These are phyloP conservation scores for Populus hybrid DNA, from an alignment of 441 rosid species.

Conservation along the genomic window DNA sequence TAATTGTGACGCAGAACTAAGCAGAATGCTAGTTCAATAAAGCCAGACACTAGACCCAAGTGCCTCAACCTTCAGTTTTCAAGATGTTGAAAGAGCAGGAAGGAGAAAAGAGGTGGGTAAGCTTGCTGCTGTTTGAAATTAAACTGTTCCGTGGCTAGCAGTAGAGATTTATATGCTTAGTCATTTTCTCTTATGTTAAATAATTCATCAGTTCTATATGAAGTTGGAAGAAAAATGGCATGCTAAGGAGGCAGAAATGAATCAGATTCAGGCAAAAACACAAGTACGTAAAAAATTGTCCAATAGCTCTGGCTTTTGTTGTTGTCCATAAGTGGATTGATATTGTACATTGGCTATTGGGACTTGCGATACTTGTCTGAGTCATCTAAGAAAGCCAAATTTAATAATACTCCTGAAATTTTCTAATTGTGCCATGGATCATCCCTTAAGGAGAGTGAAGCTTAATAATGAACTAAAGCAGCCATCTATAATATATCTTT, in stretches of 20 bases:
- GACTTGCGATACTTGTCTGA: no score
- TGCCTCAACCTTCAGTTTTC: conserved; percentile 47
- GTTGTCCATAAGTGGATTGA: no score
- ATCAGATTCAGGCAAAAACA: conserved; percentile 59
- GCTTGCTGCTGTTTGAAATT: conserved; percentile 14
- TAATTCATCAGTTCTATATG: conserved; percentile 45
- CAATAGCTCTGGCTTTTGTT: neutral
- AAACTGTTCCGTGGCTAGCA: neutral
- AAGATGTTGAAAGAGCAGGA: conserved; percentile 60
- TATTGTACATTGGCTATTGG: no score
- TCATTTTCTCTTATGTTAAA: neutral
- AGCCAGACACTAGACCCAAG: conserved; percentile 37
- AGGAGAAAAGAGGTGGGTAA: conserved; percentile 70
- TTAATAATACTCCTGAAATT: no score
- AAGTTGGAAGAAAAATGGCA: conserved; percentile 77
- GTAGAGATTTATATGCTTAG: neutral
- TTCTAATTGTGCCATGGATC: no score
- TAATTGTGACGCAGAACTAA: conserved; percentile 39
- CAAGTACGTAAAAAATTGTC: conserved; percentile 43
- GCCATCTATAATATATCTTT: neutral
- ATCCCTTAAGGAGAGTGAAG: neutral
- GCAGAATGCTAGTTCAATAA: conserved; percentile 34
- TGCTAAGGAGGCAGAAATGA: conserved; percentile 65
- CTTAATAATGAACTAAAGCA: neutral
- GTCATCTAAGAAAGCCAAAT: no score